Evolutionary conservation across 305 asterid genomes (phyloP), one percentile per base, ranked within the genome.

Genomic region (Plantago coronopus): DNA sequence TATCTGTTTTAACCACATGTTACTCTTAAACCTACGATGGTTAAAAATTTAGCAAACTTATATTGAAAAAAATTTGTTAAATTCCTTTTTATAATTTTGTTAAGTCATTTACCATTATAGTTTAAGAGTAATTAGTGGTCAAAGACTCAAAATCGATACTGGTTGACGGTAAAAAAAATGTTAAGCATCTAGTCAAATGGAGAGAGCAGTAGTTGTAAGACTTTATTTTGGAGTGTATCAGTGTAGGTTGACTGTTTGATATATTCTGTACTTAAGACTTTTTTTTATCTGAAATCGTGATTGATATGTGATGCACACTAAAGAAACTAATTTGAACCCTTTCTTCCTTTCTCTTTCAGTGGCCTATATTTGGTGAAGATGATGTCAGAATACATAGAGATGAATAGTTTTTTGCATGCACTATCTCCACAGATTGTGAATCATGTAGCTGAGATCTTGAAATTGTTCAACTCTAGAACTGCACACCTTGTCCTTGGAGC

Each of bases 401-500:
- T 94, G 87, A 83, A 79, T 67, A 75, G 76, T 66, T 75, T 70
- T 81, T 81, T 94, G 74, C 85, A 97, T 34, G 78, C 81, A 43
- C 85, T 89, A 40, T 89, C 99, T 61, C 88, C 97, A 37, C 97
- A 94, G 78, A 79, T 94, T 62, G 95, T 91, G 74, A 96, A 90
- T 66, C 99, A 97, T 44, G 88, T 94, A 55, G 95, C 91, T 69
- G 99, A 89, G 71, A 83, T 89, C 66, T 83, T 94, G 87, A 94
- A 94, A 69, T 72, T 87, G 66, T 94, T 94, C 80, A 94, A 94
- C 72, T 85, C 99, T 43, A 85, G 97, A 76, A 81, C 99, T 7
- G 90, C 94, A 67, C 99, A 89, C 69, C 99, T 94, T 74, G 99
- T 94, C 70, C 99, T 94, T 67, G 99, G 99, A 63, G 99, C 99